Conservation (phyloP, 768 basidiomycete species). For the Boletellus ananas region DNA sequence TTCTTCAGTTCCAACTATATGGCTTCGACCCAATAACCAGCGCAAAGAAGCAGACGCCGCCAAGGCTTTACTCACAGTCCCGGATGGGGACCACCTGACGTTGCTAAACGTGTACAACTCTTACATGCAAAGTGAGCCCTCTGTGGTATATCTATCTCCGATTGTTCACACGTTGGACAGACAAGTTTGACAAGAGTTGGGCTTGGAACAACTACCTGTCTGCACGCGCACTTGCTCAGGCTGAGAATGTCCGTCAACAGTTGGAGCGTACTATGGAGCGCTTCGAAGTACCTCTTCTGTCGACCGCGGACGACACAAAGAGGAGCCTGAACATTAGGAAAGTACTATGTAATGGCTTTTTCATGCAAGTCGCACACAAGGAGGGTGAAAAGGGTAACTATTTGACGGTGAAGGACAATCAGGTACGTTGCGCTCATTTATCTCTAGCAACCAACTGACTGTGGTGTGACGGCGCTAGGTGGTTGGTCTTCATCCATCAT, state of each 20-base stretch:
- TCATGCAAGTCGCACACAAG: conserved; percentile 97
- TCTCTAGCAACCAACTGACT: background rate
- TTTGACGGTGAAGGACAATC: conserved; percentile 92
- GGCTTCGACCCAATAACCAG: conserved; percentile 84
- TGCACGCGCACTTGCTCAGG: conserved; percentile 76
- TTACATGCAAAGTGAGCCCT: conserved; percentile 70
- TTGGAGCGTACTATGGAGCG: conserved; percentile 90
- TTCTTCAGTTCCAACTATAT: conserved; percentile 75
- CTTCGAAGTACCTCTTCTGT: conserved; percentile 74
- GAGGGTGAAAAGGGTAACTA: conserved; percentile 89
- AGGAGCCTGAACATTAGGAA: conserved; percentile 73
- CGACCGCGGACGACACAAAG: conserved; percentile 63
- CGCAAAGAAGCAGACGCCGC: conserved; percentile 91
- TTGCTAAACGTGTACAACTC: conserved; percentile 94
- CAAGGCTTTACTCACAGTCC: conserved; percentile 82
- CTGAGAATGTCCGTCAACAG: conserved; percentile 90
- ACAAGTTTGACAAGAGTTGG: conserved; percentile 81
- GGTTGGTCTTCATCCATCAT: conserved; percentile 63
- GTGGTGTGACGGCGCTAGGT: conserved; percentile 6
- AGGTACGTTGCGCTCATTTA: conserved; percentile 42
- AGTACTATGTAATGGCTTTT: conserved; percentile 88
- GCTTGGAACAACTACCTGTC: conserved; percentile 89
- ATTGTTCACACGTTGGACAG: conserved; percentile 33
- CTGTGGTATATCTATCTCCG: background rate
- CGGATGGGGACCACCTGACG: conserved; percentile 95